These are phyloP conservation scores for Colletotrichum sp. DNA, from an alignment of 2,329 filamentous ascomycete genomes.

Conservation along the genomic window DNA sequence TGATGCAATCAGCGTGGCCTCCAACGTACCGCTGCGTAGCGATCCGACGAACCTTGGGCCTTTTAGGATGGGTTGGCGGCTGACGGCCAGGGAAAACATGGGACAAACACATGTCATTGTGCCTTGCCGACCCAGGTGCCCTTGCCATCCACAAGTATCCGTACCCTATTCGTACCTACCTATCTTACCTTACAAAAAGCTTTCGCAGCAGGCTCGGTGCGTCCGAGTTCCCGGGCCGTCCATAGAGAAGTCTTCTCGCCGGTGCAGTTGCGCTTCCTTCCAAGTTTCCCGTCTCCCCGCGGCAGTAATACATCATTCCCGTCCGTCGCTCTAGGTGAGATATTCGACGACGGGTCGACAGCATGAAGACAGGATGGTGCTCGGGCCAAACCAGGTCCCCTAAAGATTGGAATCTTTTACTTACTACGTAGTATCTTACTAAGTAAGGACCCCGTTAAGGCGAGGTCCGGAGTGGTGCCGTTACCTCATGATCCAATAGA, in stretches of 20 bases:
- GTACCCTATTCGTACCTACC: background rate
- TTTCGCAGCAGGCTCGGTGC: background rate
- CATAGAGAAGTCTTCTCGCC: background rate
- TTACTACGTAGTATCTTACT: no score
- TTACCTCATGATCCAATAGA: constrained; percentile 10
- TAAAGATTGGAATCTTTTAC: background rate
- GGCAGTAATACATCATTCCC: background rate
- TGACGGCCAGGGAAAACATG: background rate
- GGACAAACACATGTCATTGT: constrained; percentile 20
- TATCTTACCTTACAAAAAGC: background rate
- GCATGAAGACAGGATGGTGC: background rate
- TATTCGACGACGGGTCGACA: background rate
- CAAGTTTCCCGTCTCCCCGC: constrained; percentile 1
- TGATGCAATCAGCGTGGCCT: background rate
- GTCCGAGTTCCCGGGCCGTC: background rate
- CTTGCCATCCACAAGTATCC: background rate
- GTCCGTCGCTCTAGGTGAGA: background rate
- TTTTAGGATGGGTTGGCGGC: background rate
- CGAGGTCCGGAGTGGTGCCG: background rate
- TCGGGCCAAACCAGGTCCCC: background rate
- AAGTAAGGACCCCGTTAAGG: background rate
- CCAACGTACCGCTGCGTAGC: background rate
- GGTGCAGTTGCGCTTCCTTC: constrained; percentile 3
- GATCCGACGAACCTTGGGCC: background rate
- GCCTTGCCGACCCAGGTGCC: constrained; percentile 1